phyloP scores from a whole-genome alignment of 768 basidiomycete species.

The Boletus barrowsii region DNA sequence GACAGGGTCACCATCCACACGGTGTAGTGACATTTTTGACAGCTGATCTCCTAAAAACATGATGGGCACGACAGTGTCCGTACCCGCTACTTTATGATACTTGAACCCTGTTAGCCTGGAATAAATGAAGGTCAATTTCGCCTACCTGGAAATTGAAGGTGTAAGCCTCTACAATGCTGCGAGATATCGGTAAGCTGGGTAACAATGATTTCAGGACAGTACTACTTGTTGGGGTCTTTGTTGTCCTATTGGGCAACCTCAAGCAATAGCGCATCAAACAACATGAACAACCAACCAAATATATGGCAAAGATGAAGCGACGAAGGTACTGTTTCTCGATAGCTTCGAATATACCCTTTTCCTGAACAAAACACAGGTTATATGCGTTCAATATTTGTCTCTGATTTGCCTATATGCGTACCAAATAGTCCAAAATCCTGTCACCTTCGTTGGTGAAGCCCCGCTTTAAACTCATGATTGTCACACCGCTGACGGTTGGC shows the following conservation, averaged over 20 bases:
- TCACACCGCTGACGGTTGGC: conserved; percentile 58
- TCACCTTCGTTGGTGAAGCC: conserved; percentile 84
- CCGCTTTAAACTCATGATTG: conserved; percentile 69
- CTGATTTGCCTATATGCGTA: conserved; percentile 33
- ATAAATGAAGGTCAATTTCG: neutral
- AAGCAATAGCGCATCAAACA: neutral
- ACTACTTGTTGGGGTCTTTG: conserved; percentile 81
- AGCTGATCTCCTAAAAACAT: conserved; percentile 68
- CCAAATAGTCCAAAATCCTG: conserved; percentile 77
- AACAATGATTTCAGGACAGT: conserved; percentile 8
- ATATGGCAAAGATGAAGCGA: conserved; percentile 83
- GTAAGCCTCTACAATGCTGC: conserved; percentile 82
- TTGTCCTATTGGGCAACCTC: conserved; percentile 53
- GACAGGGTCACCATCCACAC: conserved; percentile 51
- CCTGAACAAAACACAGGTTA: conserved; percentile 41
- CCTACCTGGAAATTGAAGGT: conserved; percentile 81
- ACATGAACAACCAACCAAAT: conserved; percentile 51
- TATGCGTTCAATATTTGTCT: conserved; percentile 9
- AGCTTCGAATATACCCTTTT: conserved; percentile 84
- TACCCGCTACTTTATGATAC: conserved; percentile 71
- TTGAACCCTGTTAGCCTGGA: conserved; percentile 27
- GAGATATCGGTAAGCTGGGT: conserved; percentile 9
- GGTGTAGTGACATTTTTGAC: conserved; percentile 47
- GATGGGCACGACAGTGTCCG: conserved; percentile 57
- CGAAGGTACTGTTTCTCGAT: conserved; percentile 80